Evolutionary conservation across 495 filamentous ascomycete genomes (phyloP).

Genomic region (Annulohypoxylon stygium): DNA sequence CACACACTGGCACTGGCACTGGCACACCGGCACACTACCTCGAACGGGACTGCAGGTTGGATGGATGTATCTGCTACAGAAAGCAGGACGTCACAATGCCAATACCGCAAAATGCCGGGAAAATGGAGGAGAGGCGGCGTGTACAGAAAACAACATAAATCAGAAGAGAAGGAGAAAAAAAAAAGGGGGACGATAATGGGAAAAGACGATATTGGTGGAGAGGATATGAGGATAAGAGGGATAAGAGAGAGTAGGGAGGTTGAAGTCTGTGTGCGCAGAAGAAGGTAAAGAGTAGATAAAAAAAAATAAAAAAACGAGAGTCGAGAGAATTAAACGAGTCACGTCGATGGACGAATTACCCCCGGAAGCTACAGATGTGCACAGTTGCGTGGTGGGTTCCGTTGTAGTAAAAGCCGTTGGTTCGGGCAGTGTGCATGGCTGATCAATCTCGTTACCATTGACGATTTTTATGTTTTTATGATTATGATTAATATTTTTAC

Average conservation of each 20-base stretch:
- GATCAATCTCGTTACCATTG: slow-evolving; percentile 49
- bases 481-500: slow-evolving; percentile 22
- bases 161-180: slow-evolving; percentile 3
- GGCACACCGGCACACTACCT: slow-evolving; percentile 8
- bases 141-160: slow-evolving; percentile 48
- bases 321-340: slow-evolving; percentile 41
- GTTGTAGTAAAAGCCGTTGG: slow-evolving; percentile 47
- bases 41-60: slow-evolving; percentile 14
- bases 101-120: slow-evolving; percentile 21
- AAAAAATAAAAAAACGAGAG: slow-evolving; percentile 14
- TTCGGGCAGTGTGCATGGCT: slow-evolving; percentile 44
- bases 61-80: slow-evolving; percentile 9
- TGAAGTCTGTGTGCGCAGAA: slow-evolving; percentile 24
- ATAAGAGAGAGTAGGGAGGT: slow-evolving; percentile 36
- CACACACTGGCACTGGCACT: neutral
- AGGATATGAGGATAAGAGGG: slow-evolving; percentile 14
- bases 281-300: slow-evolving; percentile 15
- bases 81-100: slow-evolving; percentile 34
- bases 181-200: slow-evolving; percentile 37
- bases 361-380: slow-evolving; percentile 25
- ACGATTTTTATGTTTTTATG: slow-evolving; percentile 15
- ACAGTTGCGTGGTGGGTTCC: slow-evolving; percentile 41
- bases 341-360: slow-evolving; percentile 41
- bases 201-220: slow-evolving; percentile 38
- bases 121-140: slow-evolving; percentile 31